Evolutionary conservation across 2,329 filamentous ascomycete species (phyloP).

Genomic region (Aspergillus eucalypticola): DNA sequence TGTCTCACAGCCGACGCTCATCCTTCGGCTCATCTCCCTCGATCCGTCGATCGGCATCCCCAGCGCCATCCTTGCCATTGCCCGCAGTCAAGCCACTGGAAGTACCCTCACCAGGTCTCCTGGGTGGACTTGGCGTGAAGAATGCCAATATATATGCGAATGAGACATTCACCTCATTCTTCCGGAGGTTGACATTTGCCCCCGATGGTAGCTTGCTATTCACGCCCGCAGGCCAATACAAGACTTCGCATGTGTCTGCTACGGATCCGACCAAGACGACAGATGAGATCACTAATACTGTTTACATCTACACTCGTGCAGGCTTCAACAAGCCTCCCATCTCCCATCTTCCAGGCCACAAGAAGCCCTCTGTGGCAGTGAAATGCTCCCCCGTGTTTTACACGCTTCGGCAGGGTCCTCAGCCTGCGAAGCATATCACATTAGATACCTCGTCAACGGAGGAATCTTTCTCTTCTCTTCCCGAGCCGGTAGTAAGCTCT

Average conservation of each 20-base stretch:
- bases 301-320: conserved; percentile 95
- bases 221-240: conserved; percentile 93
- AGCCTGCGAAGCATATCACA: conserved; percentile 81
- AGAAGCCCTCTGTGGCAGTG: conserved; percentile 95
- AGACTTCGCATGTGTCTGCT: conserved; percentile 69
- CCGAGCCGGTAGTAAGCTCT: conserved; percentile 70
- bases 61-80: conserved; percentile 87
- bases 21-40: conserved; percentile 81
- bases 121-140: conserved; percentile 65
- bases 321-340: conserved; percentile 96
- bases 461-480: conserved; percentile 77
- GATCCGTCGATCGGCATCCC: conserved; percentile 82
- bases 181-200: conserved; percentile 88
- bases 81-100: conserved; percentile 95
- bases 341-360: conserved; percentile 92
- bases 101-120: conserved; percentile 73
- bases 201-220: conserved; percentile 92
- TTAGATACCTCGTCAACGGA: conserved; percentile 90
- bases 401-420: conserved; percentile 68
- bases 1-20: conserved; percentile 90
- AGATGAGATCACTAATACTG: conserved; percentile 92
- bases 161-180: conserved; percentile 96
- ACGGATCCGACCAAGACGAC: conserved; percentile 69
- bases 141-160: conserved; percentile 94
- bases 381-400: conserved; percentile 92